Conservation (phyloP, 1,139 yeast genomes). For the Entelexis sorbosivorans region DNA sequence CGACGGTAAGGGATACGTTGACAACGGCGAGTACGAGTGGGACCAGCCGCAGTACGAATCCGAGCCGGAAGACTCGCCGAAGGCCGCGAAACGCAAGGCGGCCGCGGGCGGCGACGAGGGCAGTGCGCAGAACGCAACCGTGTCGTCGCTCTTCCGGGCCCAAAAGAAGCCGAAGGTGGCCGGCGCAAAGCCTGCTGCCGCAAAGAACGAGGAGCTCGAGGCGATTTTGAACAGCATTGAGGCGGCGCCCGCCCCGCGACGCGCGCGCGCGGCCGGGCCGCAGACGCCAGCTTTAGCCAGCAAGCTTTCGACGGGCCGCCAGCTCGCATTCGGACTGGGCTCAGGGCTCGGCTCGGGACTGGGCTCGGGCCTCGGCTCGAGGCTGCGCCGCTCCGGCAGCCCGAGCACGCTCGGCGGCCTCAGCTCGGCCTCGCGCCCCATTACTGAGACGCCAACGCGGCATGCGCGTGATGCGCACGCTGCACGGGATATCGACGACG, state of each 20-base stretch:
- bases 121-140: conserved; percentile 18
- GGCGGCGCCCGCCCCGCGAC: background rate
- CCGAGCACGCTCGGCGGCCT: background rate
- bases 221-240: conserved; percentile 12
- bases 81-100: background rate
- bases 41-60: conserved; percentile 29
- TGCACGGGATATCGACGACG: background rate
- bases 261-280: conserved; percentile 1
- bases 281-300: background rate
- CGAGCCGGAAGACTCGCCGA: conserved; percentile 4
- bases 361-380: conserved; percentile 7
- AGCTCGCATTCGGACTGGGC: background rate
- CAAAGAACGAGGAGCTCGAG: conserved; percentile 9
- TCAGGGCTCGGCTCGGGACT: conserved; percentile 6
- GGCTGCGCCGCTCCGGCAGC: background rate
- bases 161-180: conserved; percentile 7
- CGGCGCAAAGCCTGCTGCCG: background rate
- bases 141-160: conserved; percentile 23
- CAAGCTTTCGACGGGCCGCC: background rate
- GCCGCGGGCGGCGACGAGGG: background rate
- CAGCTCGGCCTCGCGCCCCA: background rate
- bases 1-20: conserved; percentile 81
- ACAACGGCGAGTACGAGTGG: conserved; percentile 88
- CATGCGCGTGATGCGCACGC: conserved; percentile 1
- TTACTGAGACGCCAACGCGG: conserved; percentile 1